Conservation (phyloP, 495 filamentous ascomycete genomes). For the Parathielavia hyrcaniae region DNA sequence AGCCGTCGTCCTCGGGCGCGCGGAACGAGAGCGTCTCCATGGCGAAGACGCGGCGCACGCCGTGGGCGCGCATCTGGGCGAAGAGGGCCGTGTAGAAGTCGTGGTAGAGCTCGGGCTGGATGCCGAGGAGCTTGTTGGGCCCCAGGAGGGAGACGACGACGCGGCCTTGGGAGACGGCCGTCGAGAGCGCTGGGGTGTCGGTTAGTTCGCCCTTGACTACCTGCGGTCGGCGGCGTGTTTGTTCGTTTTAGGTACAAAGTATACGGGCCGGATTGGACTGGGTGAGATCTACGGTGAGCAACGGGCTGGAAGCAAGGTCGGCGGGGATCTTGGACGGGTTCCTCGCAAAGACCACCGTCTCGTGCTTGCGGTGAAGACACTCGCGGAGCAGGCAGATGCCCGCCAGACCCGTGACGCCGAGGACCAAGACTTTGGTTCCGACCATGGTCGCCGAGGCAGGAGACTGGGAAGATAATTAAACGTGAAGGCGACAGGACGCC, state of each 20-base stretch:
- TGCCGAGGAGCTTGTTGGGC: background rate
- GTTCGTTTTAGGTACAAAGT: too few relatives aligned
- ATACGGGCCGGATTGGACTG: background rate
- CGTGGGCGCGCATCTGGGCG: background rate
- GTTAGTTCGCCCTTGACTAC: background rate
- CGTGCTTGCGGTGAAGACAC: background rate
- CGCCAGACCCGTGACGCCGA: background rate
- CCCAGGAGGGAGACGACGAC: background rate
- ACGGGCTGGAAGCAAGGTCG: background rate
- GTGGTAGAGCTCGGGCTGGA: background rate
- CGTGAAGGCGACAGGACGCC: too few relatives aligned
- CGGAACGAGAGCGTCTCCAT: background rate
- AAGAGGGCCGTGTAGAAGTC: background rate
- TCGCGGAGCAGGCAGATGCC: conserved; percentile 1
- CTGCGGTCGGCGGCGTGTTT: background rate
- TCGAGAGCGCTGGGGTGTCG: background rate
- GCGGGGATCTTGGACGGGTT: background rate
- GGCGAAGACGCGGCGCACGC: background rate
- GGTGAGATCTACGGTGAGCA: background rate
- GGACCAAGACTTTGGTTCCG: background rate
- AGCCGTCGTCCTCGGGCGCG: background rate
- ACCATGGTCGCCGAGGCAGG: background rate
- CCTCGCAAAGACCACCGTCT: background rate
- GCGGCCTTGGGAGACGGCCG: background rate
- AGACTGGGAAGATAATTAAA: too few relatives aligned